Percentiles rank a stretch among this genome's conserved stretches.
These are phyloP conservation scores for Mycena maculata DNA, from an alignment of 768 basidiomycete species.

Conservation along the genomic window DNA sequence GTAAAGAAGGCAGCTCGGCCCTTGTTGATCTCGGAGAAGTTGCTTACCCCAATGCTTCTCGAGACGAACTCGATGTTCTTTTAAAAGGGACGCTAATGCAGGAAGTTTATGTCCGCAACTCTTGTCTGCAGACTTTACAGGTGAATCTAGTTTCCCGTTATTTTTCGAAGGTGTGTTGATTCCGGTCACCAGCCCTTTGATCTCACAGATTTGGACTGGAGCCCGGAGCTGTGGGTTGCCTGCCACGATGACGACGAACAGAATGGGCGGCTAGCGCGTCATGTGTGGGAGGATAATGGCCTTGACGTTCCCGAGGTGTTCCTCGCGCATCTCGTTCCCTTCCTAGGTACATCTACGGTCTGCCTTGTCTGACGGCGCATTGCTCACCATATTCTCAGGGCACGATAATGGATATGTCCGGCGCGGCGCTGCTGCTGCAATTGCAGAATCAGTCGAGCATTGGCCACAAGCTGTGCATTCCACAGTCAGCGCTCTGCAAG, in stretches of 20 bases:
- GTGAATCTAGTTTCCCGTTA: slow-evolving; percentile 49
- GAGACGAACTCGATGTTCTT: slow-evolving; percentile 72
- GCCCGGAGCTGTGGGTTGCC: slow-evolving; percentile 87
- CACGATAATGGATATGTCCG: slow-evolving; percentile 88
- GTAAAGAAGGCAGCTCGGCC: slow-evolving; percentile 85
- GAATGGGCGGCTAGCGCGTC: slow-evolving; percentile 82
- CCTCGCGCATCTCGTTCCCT: slow-evolving; percentile 67
- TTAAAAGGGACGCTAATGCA: slow-evolving; percentile 83
- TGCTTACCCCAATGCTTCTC: slow-evolving; percentile 71
- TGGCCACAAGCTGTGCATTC: slow-evolving; percentile 68
- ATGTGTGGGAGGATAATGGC: slow-evolving; percentile 96
- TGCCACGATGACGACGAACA: slow-evolving; percentile 90
- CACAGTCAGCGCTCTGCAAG: slow-evolving; percentile 67
- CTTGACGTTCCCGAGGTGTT: slow-evolving; percentile 83
- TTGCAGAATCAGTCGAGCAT: slow-evolving; percentile 81
- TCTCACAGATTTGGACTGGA: slow-evolving; percentile 94
- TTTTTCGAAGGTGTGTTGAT: slow-evolving; percentile 4
- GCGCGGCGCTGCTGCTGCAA: slow-evolving; percentile 72
- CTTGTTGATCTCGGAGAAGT: slow-evolving; percentile 86
- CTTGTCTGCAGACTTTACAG: slow-evolving; percentile 92
- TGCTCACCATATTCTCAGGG: slow-evolving; percentile 52
- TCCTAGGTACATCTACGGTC: slow-evolving; percentile 67
- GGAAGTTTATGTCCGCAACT: slow-evolving; percentile 88
- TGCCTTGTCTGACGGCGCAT: not conserved
- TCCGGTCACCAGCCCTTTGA: slow-evolving; percentile 81